These are phyloP conservation scores for Sclerotiophoma versabilis DNA, from an alignment of 2,329 filamentous ascomycete species.

Conservation along the genomic window DNA sequence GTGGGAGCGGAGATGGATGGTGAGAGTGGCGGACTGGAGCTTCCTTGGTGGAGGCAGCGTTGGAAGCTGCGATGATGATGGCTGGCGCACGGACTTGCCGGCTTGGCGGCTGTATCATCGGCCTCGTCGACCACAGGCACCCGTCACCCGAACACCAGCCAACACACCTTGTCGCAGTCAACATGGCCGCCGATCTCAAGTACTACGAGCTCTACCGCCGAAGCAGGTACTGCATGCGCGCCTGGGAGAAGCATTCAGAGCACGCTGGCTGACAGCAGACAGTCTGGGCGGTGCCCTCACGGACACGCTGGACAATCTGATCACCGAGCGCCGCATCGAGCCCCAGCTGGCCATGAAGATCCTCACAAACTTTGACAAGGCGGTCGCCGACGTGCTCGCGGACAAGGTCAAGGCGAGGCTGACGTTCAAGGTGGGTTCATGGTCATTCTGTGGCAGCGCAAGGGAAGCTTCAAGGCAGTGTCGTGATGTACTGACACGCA, in stretches of 20 bases:
- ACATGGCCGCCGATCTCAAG: constrained; percentile 55
- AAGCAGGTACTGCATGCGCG: constrained; percentile 76
- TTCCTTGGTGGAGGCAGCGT: constrained; percentile 31
- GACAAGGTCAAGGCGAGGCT: constrained; percentile 91
- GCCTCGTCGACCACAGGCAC: constrained; percentile 21
- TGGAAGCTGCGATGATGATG: constrained; percentile 34
- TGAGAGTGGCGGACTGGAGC: constrained; percentile 35
- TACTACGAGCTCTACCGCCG: constrained; percentile 97
- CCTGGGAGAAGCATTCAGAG: constrained; percentile 13
- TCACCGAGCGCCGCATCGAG: constrained; percentile 93
- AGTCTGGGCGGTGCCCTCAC: constrained; percentile 94
- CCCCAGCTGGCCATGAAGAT: constrained; percentile 99
- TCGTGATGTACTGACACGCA: constrained; percentile 23
- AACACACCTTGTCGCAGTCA: constrained; percentile 23
- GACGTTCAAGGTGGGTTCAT: constrained; percentile 82
- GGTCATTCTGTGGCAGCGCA: neutral
- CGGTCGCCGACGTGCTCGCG: constrained; percentile 87
- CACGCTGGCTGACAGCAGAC: constrained; percentile 39
- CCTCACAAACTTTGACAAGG: constrained; percentile 91
- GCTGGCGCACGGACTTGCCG: constrained; percentile 11
- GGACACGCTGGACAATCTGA: constrained; percentile 95
- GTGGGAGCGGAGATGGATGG: constrained; percentile 32
- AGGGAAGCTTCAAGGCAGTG: neutral
- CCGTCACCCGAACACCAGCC: constrained; percentile 21
- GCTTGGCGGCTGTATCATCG: constrained; percentile 18